These are phyloP conservation scores for Quercus alba DNA, from an alignment of 306 rosid species.

Conservation along the genomic window DNA sequence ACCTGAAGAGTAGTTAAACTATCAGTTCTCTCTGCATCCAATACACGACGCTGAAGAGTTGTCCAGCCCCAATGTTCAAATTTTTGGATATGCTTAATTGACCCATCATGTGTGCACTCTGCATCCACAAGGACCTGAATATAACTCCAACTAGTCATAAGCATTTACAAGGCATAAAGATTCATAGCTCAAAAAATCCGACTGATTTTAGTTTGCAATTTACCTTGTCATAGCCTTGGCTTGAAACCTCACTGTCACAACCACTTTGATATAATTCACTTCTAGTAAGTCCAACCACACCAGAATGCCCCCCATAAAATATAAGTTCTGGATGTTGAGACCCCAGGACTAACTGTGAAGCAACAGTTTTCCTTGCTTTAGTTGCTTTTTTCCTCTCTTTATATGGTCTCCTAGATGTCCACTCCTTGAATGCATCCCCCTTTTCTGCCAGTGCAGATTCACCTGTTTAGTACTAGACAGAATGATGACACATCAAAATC, in stretches of 20 bases:
- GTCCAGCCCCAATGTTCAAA: constrained; percentile 95
- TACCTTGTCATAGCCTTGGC: constrained; percentile 79
- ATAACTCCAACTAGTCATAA: constrained; percentile 19
- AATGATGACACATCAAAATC: constrained; percentile 44
- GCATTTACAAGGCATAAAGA: constrained; percentile 11
- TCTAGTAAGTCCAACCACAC: constrained; percentile 68
- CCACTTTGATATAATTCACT: constrained; percentile 47
- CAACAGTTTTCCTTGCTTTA: constrained; percentile 32
- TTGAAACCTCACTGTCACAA: constrained; percentile 40
- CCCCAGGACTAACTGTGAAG: constrained; percentile 29
- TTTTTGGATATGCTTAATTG: constrained; percentile 83
- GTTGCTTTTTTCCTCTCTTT: constrained; percentile 70
- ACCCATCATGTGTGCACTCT: constrained; percentile 99
- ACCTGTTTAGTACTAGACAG: constrained; percentile 61
- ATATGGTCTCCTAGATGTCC: constrained; percentile 87
- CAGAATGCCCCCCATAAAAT: constrained; percentile 71
- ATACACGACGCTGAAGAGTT: constrained; percentile 72
- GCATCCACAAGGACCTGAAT: constrained; percentile 93
- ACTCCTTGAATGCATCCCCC: constrained; percentile 58
- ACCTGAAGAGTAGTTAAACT: constrained; percentile 72
- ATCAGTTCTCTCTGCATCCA: constrained; percentile 85
- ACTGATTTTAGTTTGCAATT: constrained; percentile 8
- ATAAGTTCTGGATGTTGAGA: constrained; percentile 71
- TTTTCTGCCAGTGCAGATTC: constrained; percentile 44
- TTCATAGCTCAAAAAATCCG: constrained; percentile 3